Base-by-base conservation (phyloP, 768 basidiomycete genomes). In the Baorangia bicolor region DNA sequence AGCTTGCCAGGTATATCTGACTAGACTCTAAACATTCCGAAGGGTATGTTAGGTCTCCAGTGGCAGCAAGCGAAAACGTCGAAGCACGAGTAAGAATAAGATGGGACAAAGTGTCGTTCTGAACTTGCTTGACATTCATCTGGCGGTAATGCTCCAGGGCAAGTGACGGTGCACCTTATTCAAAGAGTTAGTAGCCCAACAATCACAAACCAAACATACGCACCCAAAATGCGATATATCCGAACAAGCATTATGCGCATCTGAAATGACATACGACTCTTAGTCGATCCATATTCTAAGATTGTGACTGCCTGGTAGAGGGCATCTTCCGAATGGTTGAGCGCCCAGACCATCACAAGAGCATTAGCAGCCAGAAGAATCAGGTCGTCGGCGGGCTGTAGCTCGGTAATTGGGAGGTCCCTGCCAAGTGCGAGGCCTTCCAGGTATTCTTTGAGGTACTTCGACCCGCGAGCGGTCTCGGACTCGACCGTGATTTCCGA, bases 61-160 rank as follows among this genome's bases (percentile, higher is more conserved):
- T 81, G 5, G 88, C 77, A 41, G 89, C 86, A 37, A 88, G 73
- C 3, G 90, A 92, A 75, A 92, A 95, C 0, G 85, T 89, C 21
- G 86, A 83, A 12, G 87, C 82, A 21, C 93, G 82, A 20, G 89
- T 84, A 39, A 94, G 80, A 49, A 94, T 72, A 51, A 92, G 81
- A 67, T 96, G 91, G 2, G 91, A 92, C 9, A 97, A 77, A 1
- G 94, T 96, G 64, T 97, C 94, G 54, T 88, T 82, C 68, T 96
- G 93, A 23, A 95, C 81, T 64, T 92, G 88, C 68, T 94, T 94
- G 58, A 91, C 76, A 57, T 86, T 84, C 75, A 95, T 78, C 23
- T 76, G 74, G 28, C 85, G 84, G 67, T 92, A 95, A 64, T 94
- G 92, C 51, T 91, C 86, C 58, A 93, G 60, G 4, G 90, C 86